Evolutionary conservation across 148 eudicot species (phyloP), one percentile per base, ranked within the genome.

Genomic region (Fagopyrum tataricum): DNA sequence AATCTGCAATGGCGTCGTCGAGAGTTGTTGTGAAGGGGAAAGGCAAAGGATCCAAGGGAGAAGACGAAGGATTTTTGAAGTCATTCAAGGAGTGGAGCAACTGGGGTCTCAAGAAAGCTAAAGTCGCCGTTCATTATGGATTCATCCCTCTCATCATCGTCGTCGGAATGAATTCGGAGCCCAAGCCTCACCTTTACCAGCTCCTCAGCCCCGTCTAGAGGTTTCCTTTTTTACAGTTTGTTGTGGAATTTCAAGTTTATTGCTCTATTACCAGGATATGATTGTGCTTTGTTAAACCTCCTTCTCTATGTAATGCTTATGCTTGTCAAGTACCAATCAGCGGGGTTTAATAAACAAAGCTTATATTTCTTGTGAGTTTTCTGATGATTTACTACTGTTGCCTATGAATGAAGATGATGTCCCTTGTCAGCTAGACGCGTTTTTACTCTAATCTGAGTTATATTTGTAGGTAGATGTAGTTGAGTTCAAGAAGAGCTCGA

Each of bases 161-260:
- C 41, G 44, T 66, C 70, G 70, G 70, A n/a, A 66, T 66, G 70
- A 66, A 66, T 17, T 66, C 70, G 8, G 70, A 66, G 70, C 70
- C 44, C 42, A 66, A 66, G 43, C 70, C 70, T 66, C 70, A 66
- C 42, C 70, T 66, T 12, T 66, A 66, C 44, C 42, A 66, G 44
- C 70, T 66, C 44, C 70, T 66, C 70, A 26, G 42, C 70, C 70
- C 70, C 44, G 70, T 66, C 43, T 66, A 42, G 31, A 55, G 18
- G 53, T 49, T 15, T 2, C 8, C 6, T 5, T 49, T 49, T 26
- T 49, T 13, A 3, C 5, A 13, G 5, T 15, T 13, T 52, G 37
- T 52, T 7, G 21, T 52, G 21, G 20, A 17, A n/a, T 52, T n/a
- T 20, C 5, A 17, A 49, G 0, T 31, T 31, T 31, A 31, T 31